Evolutionary conservation across 139 green algal species (phyloP).

Genomic region (Nannochloris sp.): DNA sequence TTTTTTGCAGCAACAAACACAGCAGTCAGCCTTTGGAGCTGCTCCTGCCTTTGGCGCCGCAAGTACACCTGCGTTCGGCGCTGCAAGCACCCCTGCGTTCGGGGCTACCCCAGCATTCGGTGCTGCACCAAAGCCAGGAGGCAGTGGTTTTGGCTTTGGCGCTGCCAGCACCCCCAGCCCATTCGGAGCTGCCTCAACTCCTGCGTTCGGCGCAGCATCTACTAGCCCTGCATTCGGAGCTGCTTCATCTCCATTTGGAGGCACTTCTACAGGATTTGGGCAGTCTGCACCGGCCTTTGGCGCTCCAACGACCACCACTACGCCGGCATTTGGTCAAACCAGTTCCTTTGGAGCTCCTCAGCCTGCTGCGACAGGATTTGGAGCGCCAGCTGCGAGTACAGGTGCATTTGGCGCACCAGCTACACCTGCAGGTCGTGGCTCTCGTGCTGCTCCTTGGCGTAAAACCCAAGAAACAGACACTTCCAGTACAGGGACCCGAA

Average conservation of each 20-base stretch:
- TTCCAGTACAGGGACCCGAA: conserved; percentile 17
- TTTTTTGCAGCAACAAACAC: neutral
- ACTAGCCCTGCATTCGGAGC: conserved; percentile 17
- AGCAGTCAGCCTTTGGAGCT: conserved; percentile 9
- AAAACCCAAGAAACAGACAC: conserved; percentile 59
- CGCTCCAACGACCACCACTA: neutral
- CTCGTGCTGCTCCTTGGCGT: conserved; percentile 37
- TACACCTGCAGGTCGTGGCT: conserved; percentile 24
- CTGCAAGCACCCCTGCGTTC: conserved; percentile 9
- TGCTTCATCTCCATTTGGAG: conserved; percentile 8
- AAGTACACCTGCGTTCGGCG: conserved; percentile 30
- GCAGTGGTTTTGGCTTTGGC: conserved; percentile 8
- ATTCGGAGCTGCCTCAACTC: conserved; percentile 28
- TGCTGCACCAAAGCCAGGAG: neutral
- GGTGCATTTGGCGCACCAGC: conserved; percentile 14
- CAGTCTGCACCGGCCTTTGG: conserved; percentile 39
- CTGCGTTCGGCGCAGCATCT: conserved; percentile 32
- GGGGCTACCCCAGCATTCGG: conserved; percentile 29
- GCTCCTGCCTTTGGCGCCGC: conserved; percentile 12
- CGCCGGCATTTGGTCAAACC: conserved; percentile 31
- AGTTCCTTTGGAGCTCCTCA: conserved; percentile 17
- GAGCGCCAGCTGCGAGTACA: conserved; percentile 23
- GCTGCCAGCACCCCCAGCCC: neutral
- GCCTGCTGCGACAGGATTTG: conserved; percentile 14
- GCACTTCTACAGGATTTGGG: neutral